Evolutionary conservation across 306 rosid genomes (phyloP).

Genomic region (Bauhinia variegata): DNA sequence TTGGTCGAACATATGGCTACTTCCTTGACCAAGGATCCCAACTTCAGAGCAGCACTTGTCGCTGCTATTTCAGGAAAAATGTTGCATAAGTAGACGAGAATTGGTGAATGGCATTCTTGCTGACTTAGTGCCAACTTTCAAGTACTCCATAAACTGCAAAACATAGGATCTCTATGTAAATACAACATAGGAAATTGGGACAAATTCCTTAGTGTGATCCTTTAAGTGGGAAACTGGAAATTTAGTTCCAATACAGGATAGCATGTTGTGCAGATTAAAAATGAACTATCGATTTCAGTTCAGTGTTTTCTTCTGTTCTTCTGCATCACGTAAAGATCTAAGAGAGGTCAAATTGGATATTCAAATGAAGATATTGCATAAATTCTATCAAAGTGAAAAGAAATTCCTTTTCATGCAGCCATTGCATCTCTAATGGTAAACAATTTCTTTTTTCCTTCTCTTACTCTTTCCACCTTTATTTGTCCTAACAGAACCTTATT

Average conservation of each 20-base stretch:
- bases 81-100: conserved; percentile 40
- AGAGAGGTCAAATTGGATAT: conserved; percentile 26
- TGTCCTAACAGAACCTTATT: background rate
- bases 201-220: conserved; percentile 40
- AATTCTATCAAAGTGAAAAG: background rate
- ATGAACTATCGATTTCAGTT: conserved; percentile 17
- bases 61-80: conserved; percentile 92
- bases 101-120: conserved; percentile 25
- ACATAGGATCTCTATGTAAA: conserved; percentile 62
- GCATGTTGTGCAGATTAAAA: conserved; percentile 13
- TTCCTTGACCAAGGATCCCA: conserved; percentile 91
- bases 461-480: background rate
- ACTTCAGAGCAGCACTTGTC: conserved; percentile 85
- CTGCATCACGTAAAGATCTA: conserved; percentile 15
- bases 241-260: conserved; percentile 28
- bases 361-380: conserved; percentile 1
- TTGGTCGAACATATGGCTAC: conserved; percentile 95
- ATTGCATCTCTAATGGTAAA: background rate
- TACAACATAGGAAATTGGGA: conserved; percentile 51
- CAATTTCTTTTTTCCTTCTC: background rate
- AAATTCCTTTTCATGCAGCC: background rate
- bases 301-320: conserved; percentile 8
- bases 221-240: conserved; percentile 25
- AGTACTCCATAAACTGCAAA: conserved; percentile 32
- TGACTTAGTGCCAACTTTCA: conserved; percentile 30